Base-by-base conservation (phyloP, 108 stramenopile species). In the Conticribra weissflogii region DNA sequence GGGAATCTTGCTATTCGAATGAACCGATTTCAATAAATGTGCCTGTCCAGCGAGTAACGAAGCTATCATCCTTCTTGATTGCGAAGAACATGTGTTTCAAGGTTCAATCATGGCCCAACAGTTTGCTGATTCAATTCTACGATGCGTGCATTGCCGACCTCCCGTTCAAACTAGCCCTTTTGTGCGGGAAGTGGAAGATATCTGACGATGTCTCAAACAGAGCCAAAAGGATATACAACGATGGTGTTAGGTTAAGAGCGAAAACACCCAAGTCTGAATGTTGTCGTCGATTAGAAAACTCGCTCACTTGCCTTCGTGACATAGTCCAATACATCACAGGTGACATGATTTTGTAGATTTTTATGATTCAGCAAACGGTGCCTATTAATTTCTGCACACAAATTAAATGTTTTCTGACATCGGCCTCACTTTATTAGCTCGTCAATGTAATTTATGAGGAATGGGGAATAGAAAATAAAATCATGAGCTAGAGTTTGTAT, bases 191-290 rank as follows among this genome's bases (percentile, higher is more conserved):
- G 16, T 69, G 68, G 62, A 77, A 69, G 62, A 69, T 77, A 18
- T 69, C 76, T 14, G 68, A 68, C 27, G 68, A 77, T 64, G 68
- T 77, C 17, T 63, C 62, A 4, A 77, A 69, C 27, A 51, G 56
- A 21, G 56, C 68, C 45, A 44, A 23, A 30, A 41, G 76, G 44
- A 61, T 77, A 17, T 69, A 63, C 29, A 69, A 44, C 47, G 53
- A 51, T 61, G 12, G 41, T 15, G n/a, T 17, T 56, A 7, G n/a
- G 4, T 33, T 55, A 12, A 57, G 29, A 41, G 7, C 24, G 28
- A 12, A 41, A 9, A 41, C 36, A 41, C 36, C 5, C 12, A 12
- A 41, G 5, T 12, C 12, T 41, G 5, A 41, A 9, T 41, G 8
- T 41, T 41, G 8, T 5, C 36, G 36, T 12, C 36, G 12, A 41